Percentiles rank a stretch among this genome's conserved stretches.
These are phyloP conservation scores for Funneliformis geosporum DNA, from an alignment of 192 early-diverging fungal genomes.

Conservation along the genomic window DNA sequence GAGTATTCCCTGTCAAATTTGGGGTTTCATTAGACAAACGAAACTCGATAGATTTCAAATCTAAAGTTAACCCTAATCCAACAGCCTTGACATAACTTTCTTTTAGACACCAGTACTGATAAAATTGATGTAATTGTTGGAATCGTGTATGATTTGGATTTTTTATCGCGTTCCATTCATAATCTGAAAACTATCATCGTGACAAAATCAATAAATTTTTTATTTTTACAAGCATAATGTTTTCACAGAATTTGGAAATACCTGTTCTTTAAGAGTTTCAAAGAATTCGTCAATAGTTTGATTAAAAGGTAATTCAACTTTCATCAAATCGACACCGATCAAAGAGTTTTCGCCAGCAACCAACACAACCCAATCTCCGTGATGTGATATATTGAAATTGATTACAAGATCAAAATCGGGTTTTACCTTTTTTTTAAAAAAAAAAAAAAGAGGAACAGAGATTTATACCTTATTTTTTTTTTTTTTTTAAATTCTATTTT, in stretches of 20 bases:
- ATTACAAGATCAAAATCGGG: background rate
- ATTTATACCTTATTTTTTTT: background rate
- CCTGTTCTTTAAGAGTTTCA: slow-evolving; percentile 39
- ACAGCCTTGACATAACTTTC: slow-evolving; percentile 61
- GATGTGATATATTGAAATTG: slow-evolving; percentile 59
- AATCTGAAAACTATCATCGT: slow-evolving; percentile 27
- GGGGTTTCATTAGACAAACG: slow-evolving; percentile 28
- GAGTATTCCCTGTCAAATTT: background rate
- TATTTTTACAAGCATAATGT: too few species aligned
- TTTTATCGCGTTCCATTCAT: slow-evolving; percentile 33
- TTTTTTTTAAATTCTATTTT: background rate
- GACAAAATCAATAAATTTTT: too few species aligned
- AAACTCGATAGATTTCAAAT: slow-evolving; percentile 53
- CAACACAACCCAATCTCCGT: slow-evolving; percentile 63
- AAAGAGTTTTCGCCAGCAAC: slow-evolving; percentile 39
- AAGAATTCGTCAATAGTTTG: slow-evolving; percentile 43
- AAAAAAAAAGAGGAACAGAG: too few species aligned
- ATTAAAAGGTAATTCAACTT: slow-evolving; percentile 43
- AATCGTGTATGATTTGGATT: slow-evolving; percentile 1
- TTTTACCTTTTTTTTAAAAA: background rate
- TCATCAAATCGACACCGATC: slow-evolving; percentile 56
- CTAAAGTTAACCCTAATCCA: slow-evolving; percentile 53
- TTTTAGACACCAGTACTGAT: slow-evolving; percentile 58
- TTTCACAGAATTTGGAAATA: background rate
- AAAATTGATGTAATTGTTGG: slow-evolving; percentile 47